Evolutionary conservation across 1,139 yeast genomes (phyloP).

Genomic region (Sugiyamaella grinbergsii): DNA sequence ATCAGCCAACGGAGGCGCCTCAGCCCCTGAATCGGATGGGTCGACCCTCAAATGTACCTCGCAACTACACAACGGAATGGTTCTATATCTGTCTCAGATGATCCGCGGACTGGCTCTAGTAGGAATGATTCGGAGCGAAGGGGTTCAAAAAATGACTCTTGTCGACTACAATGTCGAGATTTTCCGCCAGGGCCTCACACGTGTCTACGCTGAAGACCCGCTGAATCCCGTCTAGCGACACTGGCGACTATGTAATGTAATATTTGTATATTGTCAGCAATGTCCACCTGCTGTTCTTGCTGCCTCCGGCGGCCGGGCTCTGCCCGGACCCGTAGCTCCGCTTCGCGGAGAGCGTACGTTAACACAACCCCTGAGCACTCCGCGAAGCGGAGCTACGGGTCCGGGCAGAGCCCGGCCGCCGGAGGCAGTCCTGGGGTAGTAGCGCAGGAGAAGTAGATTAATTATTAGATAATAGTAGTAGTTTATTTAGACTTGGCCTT

Average conservation of each 20-base stretch:
- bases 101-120: constrained; percentile 90
- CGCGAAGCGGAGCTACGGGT: too few species aligned
- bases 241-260: neutral
- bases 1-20: neutral
- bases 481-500: constrained; percentile 37
- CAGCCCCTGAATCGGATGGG: constrained; percentile 16
- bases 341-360: too few species aligned
- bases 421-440: too few species aligned
- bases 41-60: constrained; percentile 66
- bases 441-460: neutral
- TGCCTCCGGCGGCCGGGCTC: too few species aligned
- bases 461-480: neutral
- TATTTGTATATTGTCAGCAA: neutral
- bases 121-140: constrained; percentile 71
- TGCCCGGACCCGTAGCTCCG: too few species aligned
- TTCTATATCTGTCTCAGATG: constrained; percentile 85
- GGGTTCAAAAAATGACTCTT: constrained; percentile 56
- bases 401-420: too few species aligned
- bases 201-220: constrained; percentile 53
- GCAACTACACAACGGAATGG: constrained; percentile 76
- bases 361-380: too few species aligned
- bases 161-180: constrained; percentile 88
- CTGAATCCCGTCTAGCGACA: neutral
- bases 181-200: constrained; percentile 75
- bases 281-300: too few species aligned